Conservation (phyloP, 495 filamentous ascomycete species). For the Opeltia flavorubescens region DNA sequence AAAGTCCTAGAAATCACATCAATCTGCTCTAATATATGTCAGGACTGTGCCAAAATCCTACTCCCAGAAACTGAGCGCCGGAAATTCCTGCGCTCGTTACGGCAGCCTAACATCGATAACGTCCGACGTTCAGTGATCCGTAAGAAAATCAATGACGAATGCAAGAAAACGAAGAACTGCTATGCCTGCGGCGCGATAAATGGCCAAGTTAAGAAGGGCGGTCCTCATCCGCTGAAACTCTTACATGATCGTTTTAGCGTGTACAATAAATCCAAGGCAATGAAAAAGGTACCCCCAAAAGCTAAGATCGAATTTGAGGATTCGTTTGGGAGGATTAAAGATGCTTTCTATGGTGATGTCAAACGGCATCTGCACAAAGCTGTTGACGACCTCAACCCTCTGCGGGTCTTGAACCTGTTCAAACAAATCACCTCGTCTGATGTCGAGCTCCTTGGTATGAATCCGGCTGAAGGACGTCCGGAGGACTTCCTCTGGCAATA, state of each 20-base stretch:
- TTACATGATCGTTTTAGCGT: constrained; percentile 83
- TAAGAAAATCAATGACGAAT: constrained; percentile 78
- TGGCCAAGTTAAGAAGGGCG: constrained; percentile 76
- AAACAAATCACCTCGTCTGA: constrained; percentile 71
- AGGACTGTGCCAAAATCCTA: constrained; percentile 59
- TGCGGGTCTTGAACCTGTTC: constrained; percentile 81
- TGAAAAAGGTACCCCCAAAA: constrained; percentile 64
- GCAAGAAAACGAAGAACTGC: constrained; percentile 69
- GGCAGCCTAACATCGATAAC: constrained; percentile 74
- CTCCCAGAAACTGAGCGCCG: constrained; percentile 64
- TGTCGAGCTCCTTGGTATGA: constrained; percentile 80
- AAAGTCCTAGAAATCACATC: neutral
- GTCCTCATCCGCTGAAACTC: constrained; percentile 66
- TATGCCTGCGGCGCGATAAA: constrained; percentile 64
- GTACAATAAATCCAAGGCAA: constrained; percentile 73
- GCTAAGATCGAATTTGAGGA: constrained; percentile 72
- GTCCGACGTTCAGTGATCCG: constrained; percentile 61
- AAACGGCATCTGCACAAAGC: constrained; percentile 83
- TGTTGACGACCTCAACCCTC: constrained; percentile 84
- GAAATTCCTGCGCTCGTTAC: constrained; percentile 57
- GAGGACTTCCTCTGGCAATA: constrained; percentile 99
- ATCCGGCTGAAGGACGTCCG: constrained; percentile 73
- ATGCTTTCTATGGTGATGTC: constrained; percentile 53
- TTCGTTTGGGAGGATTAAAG: constrained; percentile 65
- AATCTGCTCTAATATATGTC: constrained; percentile 17